Base-by-base conservation (phyloP, 2,329 filamentous ascomycete genomes). In the Cytospora leucostoma region DNA sequence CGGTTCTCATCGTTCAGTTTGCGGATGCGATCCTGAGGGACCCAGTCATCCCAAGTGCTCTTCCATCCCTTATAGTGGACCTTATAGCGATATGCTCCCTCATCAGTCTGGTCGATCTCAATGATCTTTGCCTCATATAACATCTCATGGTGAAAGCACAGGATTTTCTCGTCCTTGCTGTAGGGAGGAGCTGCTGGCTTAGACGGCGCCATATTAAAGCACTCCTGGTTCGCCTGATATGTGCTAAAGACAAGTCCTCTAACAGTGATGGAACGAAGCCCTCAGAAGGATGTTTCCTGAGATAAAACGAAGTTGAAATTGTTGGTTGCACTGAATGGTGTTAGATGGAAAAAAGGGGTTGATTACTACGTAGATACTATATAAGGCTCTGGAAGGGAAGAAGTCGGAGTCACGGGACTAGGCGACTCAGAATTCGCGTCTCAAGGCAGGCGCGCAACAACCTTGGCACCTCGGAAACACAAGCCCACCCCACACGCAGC, bases 21-120 rank as follows among this genome's bases (percentile, higher is more conserved):
- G 73, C 93, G 89, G 66, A 99, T 89, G 69, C 95, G 91, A 75
- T 98, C 94, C 76, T 93, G 88, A 27, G 91, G 87, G 52, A 98
- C 95, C 94, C 94, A 98, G 79, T 99, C 95, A 79, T 99, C 95
- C 95, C 95, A 99, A 84, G 93, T 97, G 76, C 94, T 93, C 82
- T 99, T 99, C 95, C 95, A 99, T 72, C 95, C 95, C 78, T 98
- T 98, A 81, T 99, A 99, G 78, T 99, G 95, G 61, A 99, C 91
- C 73, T 91, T 91, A 80, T 96, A 99, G 74, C 92, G 87, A 73
- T 87, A 93, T 38, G 89, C 87, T 21, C 78, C 89, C 74, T 87
- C 88, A 76, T 90, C 88, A 72, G 89, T 88, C 52, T 71, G 83
- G 81, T 75, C 87, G 37, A 91, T 83, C 68, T 97, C 93, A 68